Evolutionary conservation across 192 early-diverging fungal species (phyloP), one percentile per base, ranked within the genome.

Genomic region (Rhizoclosmatium globosum): DNA sequence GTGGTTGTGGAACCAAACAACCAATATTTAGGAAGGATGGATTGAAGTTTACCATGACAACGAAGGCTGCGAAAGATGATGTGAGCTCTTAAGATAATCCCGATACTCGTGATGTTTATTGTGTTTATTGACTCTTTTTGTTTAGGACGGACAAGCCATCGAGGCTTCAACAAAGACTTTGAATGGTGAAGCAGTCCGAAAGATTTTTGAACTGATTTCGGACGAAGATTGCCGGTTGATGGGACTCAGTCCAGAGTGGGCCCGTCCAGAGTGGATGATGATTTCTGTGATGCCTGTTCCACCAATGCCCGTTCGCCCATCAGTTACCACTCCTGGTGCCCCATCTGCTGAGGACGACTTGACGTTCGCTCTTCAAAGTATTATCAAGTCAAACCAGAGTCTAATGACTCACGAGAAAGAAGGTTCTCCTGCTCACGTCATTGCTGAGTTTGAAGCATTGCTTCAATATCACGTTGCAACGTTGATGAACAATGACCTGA

Each of bases 241-340:
- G 92, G 98, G 97, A 39, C 84, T 99, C 31, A 92, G 92, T 68
- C 91, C 93, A 43, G 90, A 96, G 74, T 98, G 89, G 87, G 97
- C 97, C 17, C 90, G 97, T 17, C 98, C 98, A 9, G 98, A 98
- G 83, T 99, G 98, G 98, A 97, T 99, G 96, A 89, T 98, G 67
- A 88, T 97, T 68, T 94, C 95, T 4, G 93, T 96, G 19, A 87
- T 99, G 74, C 95, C 98, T 19, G 96, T 98, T 6, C 96, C 98
- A 48, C 98, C 98, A 1, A 95, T 95, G 86, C 89, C 96, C 4
- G 98, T 99, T 41, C 95, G 98, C 57, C 98, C 98, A 21, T 95
- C 96, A 79, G 95, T 98, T 81, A 91, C 92, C 77, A 94, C 96
- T 92, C 95, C 97, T 67, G 96, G 95, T 59, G 90, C 91, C 2